These are phyloP conservation scores for Diaporthe vexans DNA, from an alignment of 2,329 filamentous ascomycete species.

Conservation along the genomic window DNA sequence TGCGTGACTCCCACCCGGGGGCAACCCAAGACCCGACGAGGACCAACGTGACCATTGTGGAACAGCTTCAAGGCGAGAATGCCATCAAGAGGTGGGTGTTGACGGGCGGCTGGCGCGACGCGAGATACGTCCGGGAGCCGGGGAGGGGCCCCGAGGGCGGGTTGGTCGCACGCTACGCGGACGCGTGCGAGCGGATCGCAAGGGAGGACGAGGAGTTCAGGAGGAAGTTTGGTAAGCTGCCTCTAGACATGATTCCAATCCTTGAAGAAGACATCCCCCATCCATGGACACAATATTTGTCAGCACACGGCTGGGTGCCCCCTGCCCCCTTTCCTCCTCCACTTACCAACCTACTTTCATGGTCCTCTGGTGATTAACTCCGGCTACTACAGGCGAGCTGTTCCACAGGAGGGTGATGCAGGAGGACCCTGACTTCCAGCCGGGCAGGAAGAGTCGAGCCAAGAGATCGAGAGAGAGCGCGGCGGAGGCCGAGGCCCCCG, in stretches of 20 bases:
- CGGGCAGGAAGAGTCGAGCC: no score
- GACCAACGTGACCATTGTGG: background rate
- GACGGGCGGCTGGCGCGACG: background rate
- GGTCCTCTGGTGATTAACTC: no score
- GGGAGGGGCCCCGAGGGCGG: background rate
- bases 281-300: no score
- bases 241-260: no score
- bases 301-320: no score
- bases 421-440: background rate
- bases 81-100: constrained; percentile 1
- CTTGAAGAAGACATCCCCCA: no score
- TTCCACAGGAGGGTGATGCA: background rate
- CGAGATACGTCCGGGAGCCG: background rate
- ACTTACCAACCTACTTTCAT: no score
- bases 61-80: background rate
- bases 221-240: background rate
- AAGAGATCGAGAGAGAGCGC: no score
- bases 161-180: background rate
- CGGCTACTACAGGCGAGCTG: accelerated
- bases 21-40: background rate
- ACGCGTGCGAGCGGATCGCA: constrained; percentile 17
- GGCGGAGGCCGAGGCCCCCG: background rate
- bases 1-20: background rate
- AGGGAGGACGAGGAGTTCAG: background rate
- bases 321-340: no score